Evolutionary conservation across 257 asterid species (phyloP).

Genomic region (Datura wrightii): DNA sequence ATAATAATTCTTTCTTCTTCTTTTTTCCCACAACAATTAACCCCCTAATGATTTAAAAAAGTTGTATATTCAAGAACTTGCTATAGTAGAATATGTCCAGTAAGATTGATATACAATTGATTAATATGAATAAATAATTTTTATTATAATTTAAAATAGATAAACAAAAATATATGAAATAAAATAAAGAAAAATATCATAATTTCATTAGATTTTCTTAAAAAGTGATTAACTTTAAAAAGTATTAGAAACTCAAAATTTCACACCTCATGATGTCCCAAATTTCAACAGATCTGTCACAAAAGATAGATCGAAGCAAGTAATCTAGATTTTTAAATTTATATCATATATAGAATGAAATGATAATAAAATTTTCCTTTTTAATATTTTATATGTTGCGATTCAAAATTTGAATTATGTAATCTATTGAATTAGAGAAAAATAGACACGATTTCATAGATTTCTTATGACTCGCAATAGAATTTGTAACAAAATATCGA

Average conservation of each 20-base stretch:
- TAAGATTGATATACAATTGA: background rate
- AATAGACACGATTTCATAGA: background rate
- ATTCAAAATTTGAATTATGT: background rate
- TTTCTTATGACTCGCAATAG: background rate
- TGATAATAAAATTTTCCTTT: background rate
- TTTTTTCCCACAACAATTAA: background rate
- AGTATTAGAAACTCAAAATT: background rate
- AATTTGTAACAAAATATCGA: background rate
- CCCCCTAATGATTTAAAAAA: background rate
- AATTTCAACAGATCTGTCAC: background rate
- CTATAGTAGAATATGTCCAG: background rate
- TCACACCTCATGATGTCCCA: background rate
- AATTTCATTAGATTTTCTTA: background rate
- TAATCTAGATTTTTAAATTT: background rate
- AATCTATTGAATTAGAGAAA: background rate
- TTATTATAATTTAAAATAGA: background rate
- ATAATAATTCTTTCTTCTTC: background rate
- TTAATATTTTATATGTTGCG: background rate
- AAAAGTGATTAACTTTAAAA: background rate
- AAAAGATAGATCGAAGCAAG: no score
- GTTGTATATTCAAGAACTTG: background rate
- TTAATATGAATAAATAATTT: background rate
- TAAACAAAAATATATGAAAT: background rate
- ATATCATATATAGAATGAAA: background rate
- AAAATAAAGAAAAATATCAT: background rate